phyloP scores from a whole-genome alignment of 352 stramenopile species.

The Globisporangium cystogenes region DNA sequence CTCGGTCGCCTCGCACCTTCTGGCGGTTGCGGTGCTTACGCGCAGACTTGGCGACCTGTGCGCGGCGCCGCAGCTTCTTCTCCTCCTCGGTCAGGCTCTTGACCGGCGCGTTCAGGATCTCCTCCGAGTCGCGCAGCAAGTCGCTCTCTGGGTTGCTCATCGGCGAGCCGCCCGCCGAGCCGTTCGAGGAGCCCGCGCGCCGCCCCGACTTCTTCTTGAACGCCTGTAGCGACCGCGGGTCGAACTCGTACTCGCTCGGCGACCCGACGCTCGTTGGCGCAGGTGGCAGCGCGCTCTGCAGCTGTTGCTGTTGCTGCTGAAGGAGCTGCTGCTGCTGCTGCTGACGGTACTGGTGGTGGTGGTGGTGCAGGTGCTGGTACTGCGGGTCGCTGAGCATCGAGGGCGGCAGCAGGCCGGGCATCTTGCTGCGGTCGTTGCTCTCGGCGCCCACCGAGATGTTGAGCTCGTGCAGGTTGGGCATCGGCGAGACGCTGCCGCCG shows the following conservation, averaged over 20 bases:
- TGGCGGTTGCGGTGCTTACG: constrained; percentile 80
- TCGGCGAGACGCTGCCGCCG: constrained; percentile 3
- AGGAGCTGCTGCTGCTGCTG: constrained; percentile 20
- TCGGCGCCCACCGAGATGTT: constrained; percentile 11
- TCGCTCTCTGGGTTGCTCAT: constrained; percentile 35
- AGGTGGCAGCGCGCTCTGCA: constrained; percentile 15
- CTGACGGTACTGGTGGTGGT: constrained; percentile 20
- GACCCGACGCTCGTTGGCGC: not conserved
- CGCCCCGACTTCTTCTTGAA: constrained; percentile 12
- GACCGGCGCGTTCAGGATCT: constrained; percentile 74
- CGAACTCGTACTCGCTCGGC: constrained; percentile 13
- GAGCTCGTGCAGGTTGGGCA: constrained; percentile 10
- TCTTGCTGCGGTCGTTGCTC: constrained; percentile 20
- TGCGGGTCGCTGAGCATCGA: constrained; percentile 19
- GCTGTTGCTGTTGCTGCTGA: constrained; percentile 15
- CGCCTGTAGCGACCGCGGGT: constrained; percentile 14
- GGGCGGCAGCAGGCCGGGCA: constrained; percentile 21
- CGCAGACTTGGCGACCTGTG: constrained; percentile 77
- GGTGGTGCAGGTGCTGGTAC: constrained; percentile 18
- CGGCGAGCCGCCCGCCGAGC: constrained; percentile 35
- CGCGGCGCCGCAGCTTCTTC: constrained; percentile 73
- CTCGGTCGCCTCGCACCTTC: constrained; percentile 26
- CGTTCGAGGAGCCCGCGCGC: constrained; percentile 15
- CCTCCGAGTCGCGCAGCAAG: constrained; percentile 49
- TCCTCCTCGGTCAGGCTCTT: constrained; percentile 82